Percentiles rank a stretch among this genome's conserved stretches.
Evolutionary conservation across 306 rosid species (phyloP).

Genomic region (Medicago arabica): DNA sequence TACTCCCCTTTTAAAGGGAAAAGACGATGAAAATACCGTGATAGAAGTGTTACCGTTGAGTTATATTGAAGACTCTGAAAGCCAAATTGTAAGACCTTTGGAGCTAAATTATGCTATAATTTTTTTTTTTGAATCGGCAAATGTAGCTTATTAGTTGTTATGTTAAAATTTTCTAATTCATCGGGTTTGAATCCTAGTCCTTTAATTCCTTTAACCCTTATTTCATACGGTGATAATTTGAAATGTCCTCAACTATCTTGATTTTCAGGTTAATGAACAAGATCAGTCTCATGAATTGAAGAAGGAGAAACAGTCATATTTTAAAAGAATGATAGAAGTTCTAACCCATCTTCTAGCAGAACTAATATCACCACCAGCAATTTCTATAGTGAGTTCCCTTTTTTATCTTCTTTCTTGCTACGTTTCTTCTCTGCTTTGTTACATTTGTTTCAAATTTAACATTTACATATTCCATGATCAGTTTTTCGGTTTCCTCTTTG

Average conservation of each 20-base stretch:
- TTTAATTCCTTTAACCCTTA: neutral
- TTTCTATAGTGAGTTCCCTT: constrained; percentile 67
- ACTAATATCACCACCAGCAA: constrained; percentile 78
- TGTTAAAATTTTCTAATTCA: neutral
- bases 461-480: constrained; percentile 47
- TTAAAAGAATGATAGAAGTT: constrained; percentile 45
- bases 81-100: constrained; percentile 54
- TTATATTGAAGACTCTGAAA: constrained; percentile 41
- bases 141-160: neutral
- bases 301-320: constrained; percentile 42
- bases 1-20: constrained; percentile 60
- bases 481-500: constrained; percentile 78
- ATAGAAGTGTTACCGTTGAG: constrained; percentile 38
- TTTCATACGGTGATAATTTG: constrained; percentile 10
- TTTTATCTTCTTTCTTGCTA: neutral
- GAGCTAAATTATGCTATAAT: neutral
- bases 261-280: constrained; percentile 50
- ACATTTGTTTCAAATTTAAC: constrained; percentile 23
- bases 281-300: constrained; percentile 26
- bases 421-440: constrained; percentile 10
- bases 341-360: constrained; percentile 52
- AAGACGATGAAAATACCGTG: constrained; percentile 38
- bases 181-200: neutral
- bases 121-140: neutral
- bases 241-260: constrained; percentile 10